Evolutionary conservation across 2,329 filamentous ascomycete genomes (phyloP).

Genomic region (Reticulascus tulasneorum): DNA sequence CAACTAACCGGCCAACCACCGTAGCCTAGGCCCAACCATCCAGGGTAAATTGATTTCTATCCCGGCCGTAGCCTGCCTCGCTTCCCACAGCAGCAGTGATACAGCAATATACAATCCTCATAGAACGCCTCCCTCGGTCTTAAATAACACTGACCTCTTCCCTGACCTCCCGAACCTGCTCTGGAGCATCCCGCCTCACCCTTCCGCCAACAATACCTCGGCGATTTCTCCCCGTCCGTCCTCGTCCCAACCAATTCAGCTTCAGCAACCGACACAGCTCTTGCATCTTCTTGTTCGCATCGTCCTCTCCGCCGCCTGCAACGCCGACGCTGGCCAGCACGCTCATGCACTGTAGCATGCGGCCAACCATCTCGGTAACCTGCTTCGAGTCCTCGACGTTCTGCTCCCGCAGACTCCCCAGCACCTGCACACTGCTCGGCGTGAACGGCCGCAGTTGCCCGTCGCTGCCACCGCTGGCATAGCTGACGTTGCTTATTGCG

Average conservation of each 20-base stretch:
- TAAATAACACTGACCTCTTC: constrained; percentile 35
- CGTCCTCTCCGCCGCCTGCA: constrained; percentile 54
- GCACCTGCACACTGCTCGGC: constrained; percentile 29
- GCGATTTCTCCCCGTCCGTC: constrained; percentile 82
- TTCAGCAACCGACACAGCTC: constrained; percentile 84
- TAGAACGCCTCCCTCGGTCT: constrained; percentile 5
- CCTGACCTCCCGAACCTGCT: constrained; percentile 21
- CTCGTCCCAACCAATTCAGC: constrained; percentile 92
- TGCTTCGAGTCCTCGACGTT: constrained; percentile 68
- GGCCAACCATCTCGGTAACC: constrained; percentile 88
- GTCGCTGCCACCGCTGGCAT: constrained; percentile 49
- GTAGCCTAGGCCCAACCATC: no score
- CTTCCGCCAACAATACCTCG: constrained; percentile 79
- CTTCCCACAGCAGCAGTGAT: no score
- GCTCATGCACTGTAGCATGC: constrained; percentile 95
- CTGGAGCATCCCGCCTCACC: constrained; percentile 40
- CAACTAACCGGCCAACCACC: no score
- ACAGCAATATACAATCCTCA: constrained; percentile 18
- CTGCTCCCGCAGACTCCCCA: constrained; percentile 48
- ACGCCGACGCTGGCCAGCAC: constrained; percentile 69
- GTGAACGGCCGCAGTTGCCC: constrained; percentile 49
- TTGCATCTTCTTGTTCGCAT: constrained; percentile 73
- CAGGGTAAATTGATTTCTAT: no score
- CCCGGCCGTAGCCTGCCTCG: no score
- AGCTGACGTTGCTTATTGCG: constrained; percentile 81